Conservation (phyloP, 331 rosid species). For the Stylosanthes scabra region DNA sequence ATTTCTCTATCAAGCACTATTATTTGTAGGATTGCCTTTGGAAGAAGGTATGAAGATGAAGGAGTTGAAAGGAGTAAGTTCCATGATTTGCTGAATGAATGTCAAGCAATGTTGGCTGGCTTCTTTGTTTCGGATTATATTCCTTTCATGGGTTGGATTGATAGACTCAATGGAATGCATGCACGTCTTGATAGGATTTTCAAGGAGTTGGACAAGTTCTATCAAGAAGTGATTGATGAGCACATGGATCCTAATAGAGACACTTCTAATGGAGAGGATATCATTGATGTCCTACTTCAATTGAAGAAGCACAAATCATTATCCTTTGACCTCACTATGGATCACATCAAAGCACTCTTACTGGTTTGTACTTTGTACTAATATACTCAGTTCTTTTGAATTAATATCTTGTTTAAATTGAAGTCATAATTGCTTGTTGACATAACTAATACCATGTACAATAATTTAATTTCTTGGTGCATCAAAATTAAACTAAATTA, state of each 20-base stretch:
- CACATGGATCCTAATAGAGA: slow-evolving; percentile 9
- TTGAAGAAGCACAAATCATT: slow-evolving; percentile 17
- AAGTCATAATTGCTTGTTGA: no score
- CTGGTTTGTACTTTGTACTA: background rate
- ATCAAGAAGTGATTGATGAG: slow-evolving; percentile 21
- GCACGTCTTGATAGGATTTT: background rate
- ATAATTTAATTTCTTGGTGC: no score
- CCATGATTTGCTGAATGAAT: background rate
- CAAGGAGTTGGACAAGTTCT: slow-evolving; percentile 7
- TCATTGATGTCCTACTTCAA: slow-evolving; percentile 29
- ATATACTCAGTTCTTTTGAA: no score
- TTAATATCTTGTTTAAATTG: background rate
- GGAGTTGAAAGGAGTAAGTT: no score
- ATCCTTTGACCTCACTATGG: background rate
- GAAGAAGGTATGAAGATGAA: no score
- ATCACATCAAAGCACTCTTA: slow-evolving; percentile 34
- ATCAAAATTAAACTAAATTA: no score
- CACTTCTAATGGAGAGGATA: background rate
- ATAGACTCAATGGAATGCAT: slow-evolving; percentile 6
- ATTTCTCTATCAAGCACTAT: no score
- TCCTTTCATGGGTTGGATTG: slow-evolving; percentile 32
- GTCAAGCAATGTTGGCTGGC: background rate
- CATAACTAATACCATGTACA: no score
- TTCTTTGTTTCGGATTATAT: slow-evolving; percentile 15
- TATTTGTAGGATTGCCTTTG: no score